These are phyloP conservation scores for Tothia fuscella DNA, from an alignment of 2,329 filamentous ascomycete genomes.

Conservation along the genomic window DNA sequence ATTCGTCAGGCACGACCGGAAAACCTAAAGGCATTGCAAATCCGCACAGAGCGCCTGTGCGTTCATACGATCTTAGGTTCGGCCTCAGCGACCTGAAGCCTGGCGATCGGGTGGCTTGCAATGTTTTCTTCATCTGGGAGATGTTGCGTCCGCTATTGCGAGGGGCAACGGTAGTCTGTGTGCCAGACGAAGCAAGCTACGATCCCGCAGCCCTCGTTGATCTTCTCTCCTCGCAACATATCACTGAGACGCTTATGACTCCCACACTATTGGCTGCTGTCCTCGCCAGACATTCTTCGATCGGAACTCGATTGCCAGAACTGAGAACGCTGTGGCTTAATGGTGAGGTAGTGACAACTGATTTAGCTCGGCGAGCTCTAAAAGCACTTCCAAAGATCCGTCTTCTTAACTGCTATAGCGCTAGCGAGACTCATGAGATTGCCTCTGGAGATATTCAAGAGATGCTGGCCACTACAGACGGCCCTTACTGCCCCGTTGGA, in stretches of 20 bases:
- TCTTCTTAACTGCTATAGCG: constrained; percentile 70
- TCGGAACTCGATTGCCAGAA: constrained; percentile 51
- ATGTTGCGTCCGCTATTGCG: constrained; percentile 65
- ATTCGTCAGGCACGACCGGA: constrained; percentile 67
- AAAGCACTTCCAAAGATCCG: constrained; percentile 56
- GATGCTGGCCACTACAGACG: constrained; percentile 42
- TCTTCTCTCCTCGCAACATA: constrained; percentile 49
- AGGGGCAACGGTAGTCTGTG: constrained; percentile 62
- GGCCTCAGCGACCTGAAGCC: constrained; percentile 54
- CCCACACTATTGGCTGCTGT: constrained; percentile 67
- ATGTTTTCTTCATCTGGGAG: constrained; percentile 82
- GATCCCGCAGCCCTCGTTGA: constrained; percentile 65
- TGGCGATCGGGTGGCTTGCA: constrained; percentile 72
- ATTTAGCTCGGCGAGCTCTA: constrained; percentile 57
- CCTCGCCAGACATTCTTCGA: constrained; percentile 54
- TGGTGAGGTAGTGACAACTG: constrained; percentile 70
- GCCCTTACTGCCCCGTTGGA: constrained; percentile 61
- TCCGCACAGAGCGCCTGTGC: constrained; percentile 59
- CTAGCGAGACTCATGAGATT: constrained; percentile 71
- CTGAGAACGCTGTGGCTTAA: constrained; percentile 68
- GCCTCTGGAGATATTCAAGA: constrained; percentile 63
- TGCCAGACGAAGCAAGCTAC: constrained; percentile 67
- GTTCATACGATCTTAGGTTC: constrained; percentile 64
- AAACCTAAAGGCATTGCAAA: constrained; percentile 76
- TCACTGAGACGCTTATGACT: constrained; percentile 76